Base-by-base conservation (phyloP, 2,329 filamentous ascomycete genomes). In the Hansfordia pulvinata region DNA sequence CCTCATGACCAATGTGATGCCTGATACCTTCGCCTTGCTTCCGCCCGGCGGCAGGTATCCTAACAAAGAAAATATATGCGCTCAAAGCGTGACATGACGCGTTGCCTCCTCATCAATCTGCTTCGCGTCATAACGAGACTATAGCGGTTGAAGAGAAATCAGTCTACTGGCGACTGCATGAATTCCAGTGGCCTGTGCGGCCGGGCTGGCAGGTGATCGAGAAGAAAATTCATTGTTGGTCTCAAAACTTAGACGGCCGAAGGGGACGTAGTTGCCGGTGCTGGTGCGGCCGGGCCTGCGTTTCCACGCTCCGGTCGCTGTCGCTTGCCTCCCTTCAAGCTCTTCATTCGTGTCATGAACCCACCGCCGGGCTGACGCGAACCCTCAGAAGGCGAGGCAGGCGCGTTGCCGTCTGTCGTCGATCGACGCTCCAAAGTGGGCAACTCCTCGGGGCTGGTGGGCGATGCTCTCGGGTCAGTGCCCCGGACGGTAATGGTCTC, bases 281-380 rank as follows among this genome's bases (percentile, higher is more conserved):
- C 19, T 14, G 29, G 26, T 3, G 17, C 20, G 33, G n/a, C n/a
- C n/a, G n/a, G n/a, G n/a, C n/a, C n/a, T n/a, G n/a, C n/a, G n/a
- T n/a, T n/a, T n/a, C n/a, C n/a, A n/a, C n/a, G n/a, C 35, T 42
- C 48, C 36, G 47, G 54, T 31, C 48, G 52, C 41, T 53, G 56
- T 36, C 70, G 62, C 36, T 75, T 64, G 17, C 72, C 71, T 26
- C 77, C 76, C 59, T 83, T 86, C 53, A 90, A 56, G 52, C 77
- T 84, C 65, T 82, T 85, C 58, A 90, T 82, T 29, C 83, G 70
- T 27, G 70, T 80, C 34, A 92, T 49, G 35, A 92, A 76, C 2
- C 81, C 78, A 24, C 68, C 67, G 23, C 58, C 55, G 4, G 23
- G 11, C 25, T 35, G 36, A 8, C 50, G 50, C 44, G 61, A 58